A percentile compares a stretch with the other conserved stretches of the same genome.
These are phyloP conservation scores for Pistacia vera DNA, from an alignment of 345 rosid species.

Conservation along the genomic window DNA sequence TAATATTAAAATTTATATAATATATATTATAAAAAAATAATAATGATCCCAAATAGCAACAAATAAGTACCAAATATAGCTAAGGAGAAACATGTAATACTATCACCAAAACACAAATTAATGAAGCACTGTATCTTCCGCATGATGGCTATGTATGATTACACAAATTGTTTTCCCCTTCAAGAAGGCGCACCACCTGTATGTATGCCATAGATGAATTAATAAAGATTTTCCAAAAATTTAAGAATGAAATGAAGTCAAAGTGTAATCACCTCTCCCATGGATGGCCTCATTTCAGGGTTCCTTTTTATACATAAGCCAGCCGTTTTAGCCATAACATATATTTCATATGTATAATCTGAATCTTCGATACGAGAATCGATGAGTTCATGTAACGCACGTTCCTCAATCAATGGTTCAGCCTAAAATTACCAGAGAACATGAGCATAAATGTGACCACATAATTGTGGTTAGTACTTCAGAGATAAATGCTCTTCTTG, in stretches of 20 bases:
- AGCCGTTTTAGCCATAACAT: conserved; percentile 52
- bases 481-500: too few relatives aligned
- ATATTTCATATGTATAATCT: conserved; percentile 41
- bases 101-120: background rate
- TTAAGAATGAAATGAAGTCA: too few relatives aligned
- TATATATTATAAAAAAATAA: too few relatives aligned
- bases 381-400: conserved; percentile 49
- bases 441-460: background rate
- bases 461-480: too few relatives aligned
- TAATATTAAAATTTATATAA: too few relatives aligned
- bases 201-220: background rate
- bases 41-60: too few relatives aligned
- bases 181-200: conserved; percentile 57
- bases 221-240: too few relatives aligned
- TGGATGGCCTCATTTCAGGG: conserved; percentile 62
- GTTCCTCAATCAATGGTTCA: conserved; percentile 43
- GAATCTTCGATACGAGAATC: conserved; percentile 45
- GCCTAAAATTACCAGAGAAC: conserved; percentile 35
- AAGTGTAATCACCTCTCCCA: conserved; percentile 46
- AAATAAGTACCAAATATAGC: too few relatives aligned
- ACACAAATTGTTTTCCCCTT: conserved; percentile 37
- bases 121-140: background rate
- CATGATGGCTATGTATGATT: conserved; percentile 14
- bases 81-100: background rate
- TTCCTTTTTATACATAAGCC: conserved; percentile 39